A percentile compares a stretch with the other conserved stretches of the same genome.
Evolutionary conservation across 2,329 filamentous ascomycete species (phyloP).

Genomic region (Epichloe coenophiala): DNA sequence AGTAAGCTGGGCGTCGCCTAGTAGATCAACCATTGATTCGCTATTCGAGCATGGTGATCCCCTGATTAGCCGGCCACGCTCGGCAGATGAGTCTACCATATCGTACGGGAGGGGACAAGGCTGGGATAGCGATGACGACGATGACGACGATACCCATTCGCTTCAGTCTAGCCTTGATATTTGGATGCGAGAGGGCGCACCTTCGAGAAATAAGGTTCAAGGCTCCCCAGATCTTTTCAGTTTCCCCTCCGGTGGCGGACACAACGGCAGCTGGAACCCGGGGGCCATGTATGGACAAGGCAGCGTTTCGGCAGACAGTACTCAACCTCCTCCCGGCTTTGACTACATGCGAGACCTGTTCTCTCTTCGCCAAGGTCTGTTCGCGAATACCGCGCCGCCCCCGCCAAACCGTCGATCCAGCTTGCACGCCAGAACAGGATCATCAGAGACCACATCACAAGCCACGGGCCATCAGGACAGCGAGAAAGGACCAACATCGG

Average conservation of each 20-base stretch:
- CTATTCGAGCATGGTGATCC: constrained; percentile 10
- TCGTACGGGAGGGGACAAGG: constrained; percentile 26
- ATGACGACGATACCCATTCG: constrained; percentile 28
- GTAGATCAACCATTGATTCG: constrained; percentile 1
- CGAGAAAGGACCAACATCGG: constrained; percentile 8
- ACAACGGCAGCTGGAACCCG: constrained; percentile 29
- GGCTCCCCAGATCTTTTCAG: constrained; percentile 40
- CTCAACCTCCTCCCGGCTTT: constrained; percentile 14
- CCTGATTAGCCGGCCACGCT: constrained; percentile 28
- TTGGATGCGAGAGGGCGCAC: constrained; percentile 42
- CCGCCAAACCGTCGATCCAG: constrained; percentile 41
- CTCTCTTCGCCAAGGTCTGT: constrained; percentile 26
- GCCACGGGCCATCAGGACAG: constrained; percentile 6
- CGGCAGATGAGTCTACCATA: constrained; percentile 31
- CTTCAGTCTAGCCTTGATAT: constrained; percentile 39
- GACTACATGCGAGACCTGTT: constrained; percentile 34
- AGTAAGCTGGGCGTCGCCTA: constrained; percentile 4
- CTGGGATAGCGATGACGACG: constrained; percentile 31
- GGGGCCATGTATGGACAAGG: constrained; percentile 31
- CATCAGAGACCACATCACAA: constrained; percentile 11
- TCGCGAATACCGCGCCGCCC: constrained; percentile 28
- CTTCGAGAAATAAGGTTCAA: constrained; percentile 15
- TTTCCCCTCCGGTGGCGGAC: constrained; percentile 29
- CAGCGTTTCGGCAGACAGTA: constrained; percentile 10
- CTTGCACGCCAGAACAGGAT: constrained; percentile 32